Conservation (phyloP, 768 basidiomycete species). For the Boletus speciosus region DNA sequence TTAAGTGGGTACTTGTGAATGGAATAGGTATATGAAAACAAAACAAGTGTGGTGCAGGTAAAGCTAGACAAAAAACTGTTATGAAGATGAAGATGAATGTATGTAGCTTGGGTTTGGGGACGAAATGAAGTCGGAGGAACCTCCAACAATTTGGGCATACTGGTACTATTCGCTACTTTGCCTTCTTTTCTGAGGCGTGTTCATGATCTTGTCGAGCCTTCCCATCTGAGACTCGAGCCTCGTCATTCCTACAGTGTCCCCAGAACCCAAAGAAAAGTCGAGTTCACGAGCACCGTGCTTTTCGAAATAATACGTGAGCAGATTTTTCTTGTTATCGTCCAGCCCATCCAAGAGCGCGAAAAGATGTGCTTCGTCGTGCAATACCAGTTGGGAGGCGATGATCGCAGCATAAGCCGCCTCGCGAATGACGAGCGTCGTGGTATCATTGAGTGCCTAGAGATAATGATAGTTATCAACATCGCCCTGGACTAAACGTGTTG, state of each 20-base stretch:
- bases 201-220: constrained; percentile 74
- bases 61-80: neutral
- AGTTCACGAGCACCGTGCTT: constrained; percentile 73
- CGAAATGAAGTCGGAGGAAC: neutral
- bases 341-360: constrained; percentile 78
- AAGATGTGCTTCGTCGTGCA: constrained; percentile 79
- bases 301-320: constrained; percentile 85
- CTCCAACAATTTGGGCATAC: neutral
- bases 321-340: constrained; percentile 87
- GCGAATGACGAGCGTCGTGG: constrained; percentile 70
- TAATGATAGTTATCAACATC: neutral
- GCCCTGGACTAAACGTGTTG: neutral
- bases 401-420: constrained; percentile 81
- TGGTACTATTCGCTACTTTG: constrained; percentile 8
- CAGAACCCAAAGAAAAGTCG: constrained; percentile 31
- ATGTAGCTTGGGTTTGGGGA: neutral
- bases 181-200: constrained; percentile 54
- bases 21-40: constrained; percentile 12
- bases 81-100: constrained; percentile 1
- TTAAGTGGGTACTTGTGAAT: neutral
- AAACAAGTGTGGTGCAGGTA: constrained; percentile 14
- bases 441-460: constrained; percentile 64
- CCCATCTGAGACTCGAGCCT: constrained; percentile 79
- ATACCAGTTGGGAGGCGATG: constrained; percentile 78
- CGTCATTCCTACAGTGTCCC: constrained; percentile 48